These are phyloP conservation scores for Infundibulicybe gibba DNA, from an alignment of 768 basidiomycete species.

Conservation along the genomic window DNA sequence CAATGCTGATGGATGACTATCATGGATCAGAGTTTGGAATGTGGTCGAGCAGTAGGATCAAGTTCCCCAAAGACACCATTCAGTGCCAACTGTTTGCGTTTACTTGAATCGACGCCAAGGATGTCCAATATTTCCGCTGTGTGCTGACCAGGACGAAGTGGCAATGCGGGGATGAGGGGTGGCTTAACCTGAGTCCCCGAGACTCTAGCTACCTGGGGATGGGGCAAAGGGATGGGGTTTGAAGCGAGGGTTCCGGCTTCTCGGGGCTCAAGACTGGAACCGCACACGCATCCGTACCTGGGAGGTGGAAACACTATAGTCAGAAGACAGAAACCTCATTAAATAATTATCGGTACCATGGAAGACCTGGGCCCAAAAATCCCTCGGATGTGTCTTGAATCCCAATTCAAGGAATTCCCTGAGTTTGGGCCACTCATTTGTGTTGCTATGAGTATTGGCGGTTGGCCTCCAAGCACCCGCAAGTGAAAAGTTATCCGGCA, in stretches of 20 bases:
- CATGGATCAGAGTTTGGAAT: slow-evolving; percentile 16
- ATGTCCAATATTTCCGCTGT: slow-evolving; percentile 51
- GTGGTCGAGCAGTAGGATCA: slow-evolving; percentile 9
- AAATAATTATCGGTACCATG: slow-evolving; percentile 39
- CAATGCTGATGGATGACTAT: neutral
- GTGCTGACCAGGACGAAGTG: slow-evolving; percentile 48
- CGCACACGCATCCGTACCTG: slow-evolving; percentile 71
- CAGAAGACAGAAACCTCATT: neutral
- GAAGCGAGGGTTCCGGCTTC: slow-evolving; percentile 46
- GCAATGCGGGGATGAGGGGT: slow-evolving; percentile 5
- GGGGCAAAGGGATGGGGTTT: slow-evolving; percentile 34
- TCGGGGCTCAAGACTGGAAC: slow-evolving; percentile 62
- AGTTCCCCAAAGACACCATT: slow-evolving; percentile 47
- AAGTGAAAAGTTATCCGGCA: slow-evolving; percentile 41
- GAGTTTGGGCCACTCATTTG: slow-evolving; percentile 54
- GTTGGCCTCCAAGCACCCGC: slow-evolving; percentile 55
- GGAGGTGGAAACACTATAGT: neutral
- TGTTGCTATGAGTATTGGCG: slow-evolving; percentile 37
- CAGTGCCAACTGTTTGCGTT: slow-evolving; percentile 32
- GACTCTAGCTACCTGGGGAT: slow-evolving; percentile 46
- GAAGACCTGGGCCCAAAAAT: slow-evolving; percentile 69
- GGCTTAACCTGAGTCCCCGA: slow-evolving; percentile 17
- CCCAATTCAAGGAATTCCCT: slow-evolving; percentile 57
- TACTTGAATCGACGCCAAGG: slow-evolving; percentile 40
- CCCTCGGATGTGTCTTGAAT: slow-evolving; percentile 55